Percentiles rank a stretch among this genome's conserved stretches.
These are phyloP conservation scores for Kazachstania psychrophila DNA, from an alignment of 805 yeast genomes.

Conservation along the genomic window DNA sequence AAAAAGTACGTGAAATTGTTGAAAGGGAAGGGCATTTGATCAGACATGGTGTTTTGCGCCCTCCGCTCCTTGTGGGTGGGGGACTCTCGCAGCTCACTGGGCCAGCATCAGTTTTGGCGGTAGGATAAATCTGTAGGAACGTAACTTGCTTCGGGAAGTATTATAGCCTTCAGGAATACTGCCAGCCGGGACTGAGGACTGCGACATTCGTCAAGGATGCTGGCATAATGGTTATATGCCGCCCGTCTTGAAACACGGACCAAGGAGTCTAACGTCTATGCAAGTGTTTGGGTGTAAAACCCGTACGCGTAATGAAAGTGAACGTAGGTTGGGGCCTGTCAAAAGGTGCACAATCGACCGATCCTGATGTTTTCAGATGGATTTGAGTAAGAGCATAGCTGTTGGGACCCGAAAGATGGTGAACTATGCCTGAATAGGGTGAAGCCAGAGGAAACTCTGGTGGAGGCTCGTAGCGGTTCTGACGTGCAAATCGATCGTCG, in stretches of 20 bases:
- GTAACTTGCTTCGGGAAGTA: conserved; percentile 29
- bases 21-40: conserved; percentile 37
- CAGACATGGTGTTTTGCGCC: conserved; percentile 31
- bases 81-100: conserved; percentile 26
- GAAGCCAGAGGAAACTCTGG: conserved; percentile 40
- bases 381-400: conserved; percentile 37
- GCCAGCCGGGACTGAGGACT: conserved; percentile 30
- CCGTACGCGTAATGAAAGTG: conserved; percentile 36
- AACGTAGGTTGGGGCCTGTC: conserved; percentile 25
- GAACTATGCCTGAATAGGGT: conserved; percentile 39
- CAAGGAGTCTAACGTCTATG: conserved; percentile 37
- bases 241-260: conserved; percentile 37
- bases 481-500: conserved; percentile 39
- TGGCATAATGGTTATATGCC: conserved; percentile 32
- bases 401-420: conserved; percentile 40
- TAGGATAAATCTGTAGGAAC: conserved; percentile 29
- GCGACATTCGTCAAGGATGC: conserved; percentile 31
- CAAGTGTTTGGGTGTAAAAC: conserved; percentile 36
- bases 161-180: conserved; percentile 29
- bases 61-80: conserved; percentile 26
- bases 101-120: conserved; percentile 34
- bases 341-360: conserved; percentile 34
- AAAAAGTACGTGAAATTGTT: conserved; percentile 38
- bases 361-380: conserved; percentile 34
- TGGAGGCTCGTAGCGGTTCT: conserved; percentile 39